Base-by-base conservation (phyloP, 2,329 filamentous ascomycete species). In the Trichoderma brevicompactum region DNA sequence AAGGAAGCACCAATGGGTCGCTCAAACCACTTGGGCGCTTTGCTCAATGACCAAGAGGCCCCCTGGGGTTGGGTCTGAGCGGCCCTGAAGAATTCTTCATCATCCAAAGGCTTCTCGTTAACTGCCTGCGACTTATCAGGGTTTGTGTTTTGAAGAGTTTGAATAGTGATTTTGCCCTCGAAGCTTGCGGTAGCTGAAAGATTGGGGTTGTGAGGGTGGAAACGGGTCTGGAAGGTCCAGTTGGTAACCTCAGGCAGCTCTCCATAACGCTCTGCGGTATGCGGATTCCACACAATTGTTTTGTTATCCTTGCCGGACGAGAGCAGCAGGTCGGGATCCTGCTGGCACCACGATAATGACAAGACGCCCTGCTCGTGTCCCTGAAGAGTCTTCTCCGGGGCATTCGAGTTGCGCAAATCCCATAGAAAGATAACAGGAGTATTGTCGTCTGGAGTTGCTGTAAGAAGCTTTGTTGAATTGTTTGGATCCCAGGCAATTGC, bases 161-260 rank as follows among this genome's bases (percentile, higher is more conserved):
- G 94, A 50, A 99, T 83, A 2, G 91, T 89, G 68, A 99, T 97
- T 79, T 96, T 97, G 72, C 96, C 95, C 74, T 99, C 95, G 70
- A 98, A 98, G 2, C 94, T 96, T 9, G 96, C 95, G 17, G 95
- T 98, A 17, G 96, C 96, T 56, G 94, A 92, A 65, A 99, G 83
- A 74, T 89, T 92, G 10, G 95, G 94, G 77, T 99, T 97, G 71
- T 92, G 89, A 36, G 95, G 95, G 76, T 97, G 94, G 85, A 96
- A 98, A 68, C 90, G 87, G 5, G 95, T 97, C 75, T 94, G 89
- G 82, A 99, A 99, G 6, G 94, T 97, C 94, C 95, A 99, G 78
- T 98, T 99, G n/a, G 94, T 97, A 62, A 96, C 94, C 72, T 97
- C 92, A 5, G 94, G 94, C 74, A 98, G 94, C 78, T 98, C 94